Base-by-base conservation (phyloP, 1,139 yeast genomes). In the Casaregolazyma suthepensis region DNA sequence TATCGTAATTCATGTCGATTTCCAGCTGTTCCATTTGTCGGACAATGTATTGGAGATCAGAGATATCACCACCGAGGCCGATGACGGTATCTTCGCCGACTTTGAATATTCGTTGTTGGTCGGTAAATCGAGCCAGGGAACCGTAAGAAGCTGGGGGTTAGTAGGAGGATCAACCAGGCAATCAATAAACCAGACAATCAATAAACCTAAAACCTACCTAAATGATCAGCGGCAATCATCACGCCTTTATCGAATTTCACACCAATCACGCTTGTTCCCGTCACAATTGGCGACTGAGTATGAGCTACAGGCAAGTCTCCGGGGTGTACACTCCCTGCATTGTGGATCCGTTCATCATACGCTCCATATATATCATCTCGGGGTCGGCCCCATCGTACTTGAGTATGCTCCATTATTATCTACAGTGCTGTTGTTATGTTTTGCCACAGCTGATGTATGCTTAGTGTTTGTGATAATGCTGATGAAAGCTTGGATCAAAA, bases 341-440 rank as follows among this genome's bases (percentile, higher is more conserved):
- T 74, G 59, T 96, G 90, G 67, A 90, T 88, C 49, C 78, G 72
- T 50, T 76, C 74, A 70, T 86, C 87, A 73, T 90, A 93, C 13
- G 75, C 70, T 15, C 99, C 99, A 66, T 93, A 93, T 2, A 83
- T 77, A 50, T 79, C 82, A 68, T 86, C 83, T 52, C 85, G 77
- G 57, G 98, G 98, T 73, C 97, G 87, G 19, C 98, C 99, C 99
- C 99, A 93, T 63, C 79, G 78, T 63, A 77, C 84, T 61, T 96
- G 98, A 76, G 87, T 88, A 89, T 93, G 98, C 67, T 93, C 87
- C 99, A 93, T 91, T 55, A 50, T 13, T 35, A 35, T 35, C 5
- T 35, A 9, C 9, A 35, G 40, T 22, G 45, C 15, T 38, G 45
- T 40, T 15, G 15, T 42, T 35, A 35, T 1, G 15, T 35, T 35